These are phyloP conservation scores for Trypanosoma scelopori DNA, from an alignment of 208 protist genomes.

Conservation along the genomic window DNA sequence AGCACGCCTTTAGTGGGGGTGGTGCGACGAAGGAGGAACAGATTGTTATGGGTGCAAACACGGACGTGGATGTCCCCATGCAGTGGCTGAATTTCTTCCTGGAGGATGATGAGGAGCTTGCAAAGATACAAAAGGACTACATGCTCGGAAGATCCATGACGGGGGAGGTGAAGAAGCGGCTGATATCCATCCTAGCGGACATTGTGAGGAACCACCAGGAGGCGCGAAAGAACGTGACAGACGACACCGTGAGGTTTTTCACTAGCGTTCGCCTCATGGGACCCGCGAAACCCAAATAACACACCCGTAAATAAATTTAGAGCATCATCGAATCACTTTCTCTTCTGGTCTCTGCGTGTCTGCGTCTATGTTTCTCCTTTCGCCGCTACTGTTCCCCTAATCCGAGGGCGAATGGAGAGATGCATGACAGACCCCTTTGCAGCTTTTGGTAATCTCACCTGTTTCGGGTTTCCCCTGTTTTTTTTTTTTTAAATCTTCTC, in stretches of 20 bases:
- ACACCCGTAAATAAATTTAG: neutral
- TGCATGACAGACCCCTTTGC: too few species aligned
- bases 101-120: conserved; percentile 96
- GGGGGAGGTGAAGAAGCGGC: conserved; percentile 95
- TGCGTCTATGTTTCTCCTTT: neutral
- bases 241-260: conserved; percentile 84
- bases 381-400: too few species aligned
- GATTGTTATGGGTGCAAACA: conserved; percentile 91
- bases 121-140: conserved; percentile 87
- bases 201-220: conserved; percentile 93
- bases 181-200: conserved; percentile 90
- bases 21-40: conserved; percentile 97
- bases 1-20: conserved; percentile 98
- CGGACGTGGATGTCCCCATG: conserved; percentile 94
- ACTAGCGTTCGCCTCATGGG: conserved; percentile 63
- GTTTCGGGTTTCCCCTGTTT: too few species aligned
- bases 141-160: conserved; percentile 95
- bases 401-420: too few species aligned
- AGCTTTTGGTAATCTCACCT: too few species aligned
- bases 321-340: neutral
- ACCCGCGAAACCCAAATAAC: conserved; percentile 40
- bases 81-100: conserved; percentile 98
- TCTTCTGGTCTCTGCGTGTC: neutral
- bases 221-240: conserved; percentile 83
- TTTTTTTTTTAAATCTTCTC: too few species aligned